phyloP scores from a whole-genome alignment of 2,329 filamentous ascomycete genomes.

The Xylaria sp. region DNA sequence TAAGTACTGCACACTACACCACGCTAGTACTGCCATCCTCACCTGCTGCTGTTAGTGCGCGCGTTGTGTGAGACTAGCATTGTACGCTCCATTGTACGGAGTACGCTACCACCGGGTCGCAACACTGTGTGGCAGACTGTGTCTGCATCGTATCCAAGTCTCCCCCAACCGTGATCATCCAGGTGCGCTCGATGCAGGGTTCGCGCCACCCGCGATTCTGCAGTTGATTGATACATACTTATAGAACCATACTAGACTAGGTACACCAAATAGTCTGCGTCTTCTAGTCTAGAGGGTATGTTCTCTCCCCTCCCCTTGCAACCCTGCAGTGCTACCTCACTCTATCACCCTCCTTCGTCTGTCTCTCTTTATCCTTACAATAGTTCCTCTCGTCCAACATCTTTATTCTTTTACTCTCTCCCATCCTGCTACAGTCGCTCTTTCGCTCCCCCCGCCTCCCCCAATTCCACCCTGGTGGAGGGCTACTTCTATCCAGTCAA shows the following conservation, averaged over 20 bases:
- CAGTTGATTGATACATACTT: constrained; percentile 33
- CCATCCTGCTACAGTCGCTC: constrained; percentile 44
- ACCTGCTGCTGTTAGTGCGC: constrained; percentile 33
- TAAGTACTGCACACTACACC: background rate
- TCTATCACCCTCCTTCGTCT: constrained; percentile 44
- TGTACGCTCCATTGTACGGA: background rate
- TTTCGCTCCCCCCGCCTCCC: constrained; percentile 42
- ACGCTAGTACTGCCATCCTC: constrained; percentile 20
- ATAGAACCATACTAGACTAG: constrained; percentile 13
- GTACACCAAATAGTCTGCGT: constrained; percentile 20
- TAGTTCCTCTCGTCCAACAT: constrained; percentile 38
- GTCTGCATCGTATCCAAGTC: constrained; percentile 19
- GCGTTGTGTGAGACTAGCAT: constrained; percentile 6
- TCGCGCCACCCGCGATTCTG: constrained; percentile 43
- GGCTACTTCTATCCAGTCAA: constrained; percentile 44
- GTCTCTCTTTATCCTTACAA: constrained; percentile 38
- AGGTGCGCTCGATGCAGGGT: constrained; percentile 42
- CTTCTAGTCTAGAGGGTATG: constrained; percentile 26
- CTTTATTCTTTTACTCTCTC: constrained; percentile 40
- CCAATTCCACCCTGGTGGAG: constrained; percentile 42
- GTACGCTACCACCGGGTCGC: constrained; percentile 20
- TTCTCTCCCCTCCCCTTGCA: constrained; percentile 35
- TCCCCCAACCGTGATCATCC: constrained; percentile 28
- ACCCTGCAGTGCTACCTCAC: constrained; percentile 46
- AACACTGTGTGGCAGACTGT: constrained; percentile 38